Conservation (phyloP, 352 stramenopile genomes). For the Achlya hypogyna region DNA sequence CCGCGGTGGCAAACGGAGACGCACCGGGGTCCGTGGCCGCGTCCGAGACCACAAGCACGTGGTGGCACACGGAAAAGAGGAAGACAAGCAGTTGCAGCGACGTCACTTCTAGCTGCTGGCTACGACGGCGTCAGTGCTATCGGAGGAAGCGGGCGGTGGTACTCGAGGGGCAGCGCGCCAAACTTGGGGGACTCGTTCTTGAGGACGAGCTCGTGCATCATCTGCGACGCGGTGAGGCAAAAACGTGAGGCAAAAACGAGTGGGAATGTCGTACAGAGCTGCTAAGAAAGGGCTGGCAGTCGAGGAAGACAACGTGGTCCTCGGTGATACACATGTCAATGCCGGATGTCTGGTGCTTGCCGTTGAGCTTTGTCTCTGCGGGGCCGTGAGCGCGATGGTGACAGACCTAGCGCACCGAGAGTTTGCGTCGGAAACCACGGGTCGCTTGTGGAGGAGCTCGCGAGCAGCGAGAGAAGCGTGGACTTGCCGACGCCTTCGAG, state of each 20-base stretch:
- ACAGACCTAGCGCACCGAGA: conserved; percentile 29
- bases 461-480: conserved; percentile 50
- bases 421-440: conserved; percentile 32
- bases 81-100: conserved; percentile 59
- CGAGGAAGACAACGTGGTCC: conserved; percentile 45
- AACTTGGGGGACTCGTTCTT: conserved; percentile 45
- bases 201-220: conserved; percentile 38
- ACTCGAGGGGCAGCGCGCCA: conserved; percentile 40
- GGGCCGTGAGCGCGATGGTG: not conserved
- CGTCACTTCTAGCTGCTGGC: conserved; percentile 47
- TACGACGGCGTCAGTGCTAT: not conserved
- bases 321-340: conserved; percentile 44
- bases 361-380: not conserved
- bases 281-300: conserved; percentile 60
- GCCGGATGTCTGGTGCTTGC: conserved; percentile 38
- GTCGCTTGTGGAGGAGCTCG: conserved; percentile 3
- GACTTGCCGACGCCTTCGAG: conserved; percentile 68
- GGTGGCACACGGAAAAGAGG: conserved; percentile 65
- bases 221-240: not conserved
- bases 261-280: conserved; percentile 23
- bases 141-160: not conserved
- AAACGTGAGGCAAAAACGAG: not conserved
- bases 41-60: conserved; percentile 59
- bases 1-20: not conserved
- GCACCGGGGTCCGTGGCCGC: conserved; percentile 25